Evolutionary conservation across 257 asterid species (phyloP), one percentile per base, ranked within the genome.

Genomic region (Datura wrightii): DNA sequence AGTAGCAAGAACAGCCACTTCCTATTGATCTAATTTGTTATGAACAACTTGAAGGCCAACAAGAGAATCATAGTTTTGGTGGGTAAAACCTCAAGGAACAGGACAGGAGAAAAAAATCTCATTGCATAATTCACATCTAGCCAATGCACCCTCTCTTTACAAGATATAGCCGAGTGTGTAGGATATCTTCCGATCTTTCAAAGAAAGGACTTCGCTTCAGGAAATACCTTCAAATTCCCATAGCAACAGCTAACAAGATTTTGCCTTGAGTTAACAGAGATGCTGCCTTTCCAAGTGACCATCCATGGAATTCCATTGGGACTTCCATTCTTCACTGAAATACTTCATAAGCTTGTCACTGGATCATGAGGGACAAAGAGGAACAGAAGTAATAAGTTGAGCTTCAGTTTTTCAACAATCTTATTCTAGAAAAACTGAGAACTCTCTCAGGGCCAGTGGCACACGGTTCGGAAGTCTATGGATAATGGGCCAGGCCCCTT

Each of bases 371-470:
- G 59, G 19, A 0, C 19, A 48, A 7, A 74, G 15, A 42, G 55
- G 53, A 0, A 42, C 2, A 19, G n/a, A 72, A 44, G 58, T 72
- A 72, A 72, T 19, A 1, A 19, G 41, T 19, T 44, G 56, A n/a
- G 80, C 80, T 44, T 72, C 58, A 72, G n/a, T 72, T 3, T 44
- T 72, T 5, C 58, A 5, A 63, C 71, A 31, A 63, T 63, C 70
- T 16, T 56, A 24, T 55, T 16, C 16, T 5, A 1, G 10, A 62
- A 62, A 31, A 62, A 5, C 19, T 34, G 19, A 65, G 46, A 65
- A 65, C 36, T 65, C 46, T 14, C 3, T 3, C 70, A 24, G 31
- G 31, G 31, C 31, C 31, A 24, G 31, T 24, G 31, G 31, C 31
- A 24, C 31, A 24, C 31, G 31, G 31, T 24, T 24, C 31, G 31